Base-by-base conservation (phyloP, 495 filamentous ascomycete species). In the Neurospora sp. region DNA sequence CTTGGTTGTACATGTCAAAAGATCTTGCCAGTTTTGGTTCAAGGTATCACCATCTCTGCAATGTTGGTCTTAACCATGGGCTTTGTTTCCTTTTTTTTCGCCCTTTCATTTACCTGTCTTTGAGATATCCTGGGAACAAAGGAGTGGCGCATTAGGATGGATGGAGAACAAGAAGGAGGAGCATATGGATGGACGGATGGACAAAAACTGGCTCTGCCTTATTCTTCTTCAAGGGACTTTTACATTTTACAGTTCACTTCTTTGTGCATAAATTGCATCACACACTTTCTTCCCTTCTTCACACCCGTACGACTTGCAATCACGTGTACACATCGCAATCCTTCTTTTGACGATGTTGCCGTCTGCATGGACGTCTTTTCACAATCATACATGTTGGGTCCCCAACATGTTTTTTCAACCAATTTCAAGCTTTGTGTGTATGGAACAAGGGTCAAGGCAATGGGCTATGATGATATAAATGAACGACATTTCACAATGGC, bases 71-170 rank as follows among this genome's bases (percentile, higher is more conserved):
- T 35, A 18, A 37, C 54, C 54, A 37, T 35, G 3, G 54, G 54
- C 27, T 66, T 66, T 66, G 14, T 16, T 66, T 38, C 31, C 35
- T 77, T 77, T 75, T 41, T 23, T 35, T 71, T 72, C 42, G 46
- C 40, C 40, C 49, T 72, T 69, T 71, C 54, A 35, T 31, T 66
- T 66, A 35, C 23, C 27, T 31, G 54, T 66, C 27, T 49, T 60
- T 69, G n/a, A 66, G 14, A 66, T 35, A 37, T 35, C 27, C 54
- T 66, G 27, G 54, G 27, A 66, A 66, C 27, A 66, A 66, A 66
- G 54, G 27, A 18, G 54, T 66, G 54, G 54, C 54, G 54, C 54
- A 66, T 66, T 31, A 66, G 54, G 54, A 66, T 66, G 54, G 54
- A 66, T 35, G 54, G 54, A 35, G 54, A 62, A 62, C 11, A 31